These are phyloP conservation scores for Eustoma russellianum DNA, from an alignment of 257 asterid species.

Conservation along the genomic window DNA sequence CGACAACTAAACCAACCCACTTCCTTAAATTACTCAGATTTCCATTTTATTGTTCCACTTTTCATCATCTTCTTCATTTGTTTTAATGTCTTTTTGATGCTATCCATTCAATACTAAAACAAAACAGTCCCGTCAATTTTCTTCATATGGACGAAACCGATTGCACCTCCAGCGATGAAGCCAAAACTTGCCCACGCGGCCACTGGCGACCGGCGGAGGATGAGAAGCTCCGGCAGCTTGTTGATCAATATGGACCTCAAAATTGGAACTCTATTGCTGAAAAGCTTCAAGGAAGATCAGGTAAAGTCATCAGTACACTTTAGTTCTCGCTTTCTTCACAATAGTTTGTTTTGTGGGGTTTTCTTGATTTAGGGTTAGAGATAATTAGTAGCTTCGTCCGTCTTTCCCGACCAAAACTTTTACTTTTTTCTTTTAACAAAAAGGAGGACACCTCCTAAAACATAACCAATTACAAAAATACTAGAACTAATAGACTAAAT, in stretches of 20 bases:
- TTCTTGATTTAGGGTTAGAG: too few relatives aligned
- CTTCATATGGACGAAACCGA: conserved; percentile 38
- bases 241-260: conserved; percentile 78
- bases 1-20: conserved; percentile 32
- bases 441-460: too few relatives aligned
- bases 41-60: conserved; percentile 1
- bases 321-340: too few relatives aligned
- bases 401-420: too few relatives aligned
- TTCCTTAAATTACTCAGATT: background rate
- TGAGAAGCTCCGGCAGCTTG: conserved; percentile 70
- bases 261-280: conserved; percentile 97
- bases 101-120: background rate
- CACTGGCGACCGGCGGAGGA: conserved; percentile 98
- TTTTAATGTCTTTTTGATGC: conserved; percentile 7
- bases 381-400: too few relatives aligned
- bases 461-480: too few relatives aligned
- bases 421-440: too few relatives aligned
- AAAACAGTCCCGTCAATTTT: background rate
- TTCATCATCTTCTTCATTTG: conserved; percentile 8
- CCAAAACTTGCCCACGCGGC: conserved; percentile 67
- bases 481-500: too few relatives aligned
- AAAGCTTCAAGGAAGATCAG: conserved; percentile 95
- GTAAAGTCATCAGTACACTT: conserved; percentile 26
- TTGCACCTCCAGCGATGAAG: conserved; percentile 21
- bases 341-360: too few relatives aligned